These are phyloP conservation scores for Astraeus odoratus DNA, from an alignment of 768 basidiomycete species.

Conservation along the genomic window DNA sequence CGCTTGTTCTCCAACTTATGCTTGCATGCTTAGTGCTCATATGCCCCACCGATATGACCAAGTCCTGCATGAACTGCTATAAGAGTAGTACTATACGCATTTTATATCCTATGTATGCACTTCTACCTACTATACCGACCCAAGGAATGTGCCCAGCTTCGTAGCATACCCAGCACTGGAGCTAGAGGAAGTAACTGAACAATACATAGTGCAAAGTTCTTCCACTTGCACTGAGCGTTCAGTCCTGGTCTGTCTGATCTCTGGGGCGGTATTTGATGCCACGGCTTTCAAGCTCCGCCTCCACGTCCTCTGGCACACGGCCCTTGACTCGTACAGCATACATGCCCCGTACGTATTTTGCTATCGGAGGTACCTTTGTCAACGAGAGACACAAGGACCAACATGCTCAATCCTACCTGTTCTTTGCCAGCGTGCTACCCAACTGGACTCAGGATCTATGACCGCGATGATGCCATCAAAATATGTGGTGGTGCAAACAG, in stretches of 20 bases:
- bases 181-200: no score
- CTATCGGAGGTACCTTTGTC: slow-evolving; percentile 36
- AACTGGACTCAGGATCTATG: slow-evolving; percentile 79
- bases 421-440: slow-evolving; percentile 96
- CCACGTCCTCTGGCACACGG: slow-evolving; percentile 78
- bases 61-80: slow-evolving; percentile 64
- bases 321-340: slow-evolving; percentile 90
- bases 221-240: slow-evolving; percentile 2
- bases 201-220: no score
- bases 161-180: no score
- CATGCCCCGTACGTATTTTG: slow-evolving; percentile 85
- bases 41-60: slow-evolving; percentile 78
- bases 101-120: no score
- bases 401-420: slow-evolving; percentile 52
- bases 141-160: not conserved
- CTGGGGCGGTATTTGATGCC: slow-evolving; percentile 82
- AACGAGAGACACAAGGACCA: slow-evolving; percentile 1
- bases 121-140: not conserved
- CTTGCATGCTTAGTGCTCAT: slow-evolving; percentile 53
- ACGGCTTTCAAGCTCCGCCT: slow-evolving; percentile 68
- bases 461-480: slow-evolving; percentile 91
- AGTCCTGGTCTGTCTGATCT: slow-evolving; percentile 75
- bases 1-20: not conserved
- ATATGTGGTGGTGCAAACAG: slow-evolving; percentile 82
- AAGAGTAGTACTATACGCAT: slow-evolving; percentile 8